These are phyloP conservation scores for Coniochaeta ligniaria DNA, from an alignment of 2,329 filamentous ascomycete species.

Conservation along the genomic window DNA sequence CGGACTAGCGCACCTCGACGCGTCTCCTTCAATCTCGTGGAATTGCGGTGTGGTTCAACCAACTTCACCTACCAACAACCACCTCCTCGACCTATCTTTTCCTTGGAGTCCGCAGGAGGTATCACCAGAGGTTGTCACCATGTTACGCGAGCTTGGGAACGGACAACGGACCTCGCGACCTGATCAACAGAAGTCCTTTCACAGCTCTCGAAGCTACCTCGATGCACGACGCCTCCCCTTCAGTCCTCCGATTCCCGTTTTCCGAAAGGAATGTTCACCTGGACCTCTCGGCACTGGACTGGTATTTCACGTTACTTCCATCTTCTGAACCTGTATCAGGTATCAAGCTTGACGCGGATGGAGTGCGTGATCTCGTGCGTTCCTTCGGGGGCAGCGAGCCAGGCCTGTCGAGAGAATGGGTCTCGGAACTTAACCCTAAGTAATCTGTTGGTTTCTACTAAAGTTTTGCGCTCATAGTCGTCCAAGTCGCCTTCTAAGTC, in stretches of 20 bases:
- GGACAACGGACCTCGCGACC: background rate
- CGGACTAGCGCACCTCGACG: conserved; percentile 1
- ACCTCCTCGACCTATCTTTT: background rate
- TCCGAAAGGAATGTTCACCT: conserved; percentile 58
- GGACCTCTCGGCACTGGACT: conserved; percentile 30
- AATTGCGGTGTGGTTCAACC: background rate
- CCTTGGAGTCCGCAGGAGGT: conserved; percentile 14
- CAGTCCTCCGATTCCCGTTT: conserved; percentile 72
- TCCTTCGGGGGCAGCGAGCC: conserved; percentile 20
- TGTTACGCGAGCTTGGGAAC: conserved; percentile 1
- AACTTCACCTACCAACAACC: background rate
- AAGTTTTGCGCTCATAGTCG: conserved; percentile 66
- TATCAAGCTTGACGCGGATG: conserved; percentile 40
- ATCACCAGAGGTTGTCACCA: conserved; percentile 9
- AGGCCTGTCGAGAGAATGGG: conserved; percentile 50
- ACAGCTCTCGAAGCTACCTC: conserved; percentile 20
- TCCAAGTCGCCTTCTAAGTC: conserved; percentile 60
- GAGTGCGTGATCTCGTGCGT: conserved; percentile 27
- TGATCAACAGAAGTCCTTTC: conserved; percentile 37
- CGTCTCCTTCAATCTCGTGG: background rate
- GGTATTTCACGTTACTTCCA: conserved; percentile 37
- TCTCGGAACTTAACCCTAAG: conserved; percentile 98
- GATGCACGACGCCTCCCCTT: conserved; percentile 69
- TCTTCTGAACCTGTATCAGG: conserved; percentile 54
- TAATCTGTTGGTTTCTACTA: conserved; percentile 54